Base-by-base conservation (phyloP, 371 early-diverging fungal species). In the Syncephalastrum sp. region DNA sequence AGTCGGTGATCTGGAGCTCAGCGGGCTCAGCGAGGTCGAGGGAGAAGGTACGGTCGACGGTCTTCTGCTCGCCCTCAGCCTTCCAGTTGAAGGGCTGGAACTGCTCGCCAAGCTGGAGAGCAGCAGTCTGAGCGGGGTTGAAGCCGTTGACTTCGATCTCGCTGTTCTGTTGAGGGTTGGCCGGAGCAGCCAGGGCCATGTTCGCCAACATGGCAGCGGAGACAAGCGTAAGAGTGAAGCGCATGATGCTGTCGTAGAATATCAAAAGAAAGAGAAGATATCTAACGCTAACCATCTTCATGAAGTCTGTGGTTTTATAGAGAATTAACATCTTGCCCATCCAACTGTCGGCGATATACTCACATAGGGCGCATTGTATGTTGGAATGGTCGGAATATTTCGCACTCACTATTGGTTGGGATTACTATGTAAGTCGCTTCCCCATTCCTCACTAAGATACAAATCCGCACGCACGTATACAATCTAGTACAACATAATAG, bases 141-240 rank as follows among this genome's bases (percentile, higher is more conserved):
- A 43, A 50, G n/a, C 45, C 46, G 42, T 43, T 45, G 42, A 55
- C 12, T 53, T 55, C 52, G 25, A 51, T 25, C 23, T 45, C 50
- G 56, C 33, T 53, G 53, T 44, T 53, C 23, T 53, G 54, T 10
- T 54, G 47, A 4, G 27, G 29, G 52, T 53, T 47, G 25, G 70
- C 59, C 46, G 64, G 61, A 13, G 64, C 70, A 44, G 64, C 59
- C 27, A 53, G 48, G 43, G 61, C 70, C 63, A 66, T 42, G 33
- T 50, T 50, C 13, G 74, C 70, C 57, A 74, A 51, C 47, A 65
- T 53, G 53, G 69, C 69, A 21, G 70, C 52, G 43, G 74, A 70
- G 45, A 74, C 42, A 23, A 68, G 53, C 29, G 70, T 57, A 38
- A 74, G 70, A 17, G 71, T 61, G 42, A 68, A 74, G 63, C 71